Base-by-base conservation (phyloP, 2,329 filamentous ascomycete genomes). In the Neonectria sp. region DNA sequence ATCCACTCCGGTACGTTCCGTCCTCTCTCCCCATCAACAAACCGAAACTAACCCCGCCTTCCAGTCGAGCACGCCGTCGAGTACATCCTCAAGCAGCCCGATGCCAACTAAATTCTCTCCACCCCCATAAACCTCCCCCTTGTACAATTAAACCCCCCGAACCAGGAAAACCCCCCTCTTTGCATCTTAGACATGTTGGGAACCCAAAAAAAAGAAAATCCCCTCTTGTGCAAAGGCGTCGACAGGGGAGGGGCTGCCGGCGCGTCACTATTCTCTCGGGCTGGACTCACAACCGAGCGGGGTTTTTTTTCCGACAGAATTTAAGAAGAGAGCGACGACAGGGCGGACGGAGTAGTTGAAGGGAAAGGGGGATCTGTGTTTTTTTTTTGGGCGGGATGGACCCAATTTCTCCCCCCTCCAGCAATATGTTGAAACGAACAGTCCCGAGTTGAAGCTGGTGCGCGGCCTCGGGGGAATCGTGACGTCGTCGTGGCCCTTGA, bases 71-170 rank as follows among this genome's bases (percentile, higher is more conserved):
- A 97, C 88, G 95, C 95, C 76, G 94, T 97, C 74, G 91, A 95
- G 82, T 98, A 98, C 88, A 97, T 98, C 85, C 83, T 95, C 80
- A 91, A 90, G 84, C 95, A 97, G 87, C 95, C 95, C 79, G 95
- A 97, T 84, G 95, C 95, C 89, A 90, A 89, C 91, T 89, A 85
- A 81, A 76, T 51, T 37, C 57, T 53, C 40, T 33, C 57, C 67
- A 56, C 33, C 57, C 55, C 52, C 60, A 60, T 40, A 37, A 33
- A 37, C 64, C 69, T 65, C 62, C 71, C 67, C 63, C 57, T 73
- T 77, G 73, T 77, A 77, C 71, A 75, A 76, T 76, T 71, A 75
- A 35, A 53, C 40, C 65, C 64, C 71, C 61, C 65, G 49, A 56
- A 63, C 15, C 55, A 51, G 45, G 43, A 35, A 25, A 35, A 40